A percentile compares a stretch with the other conserved stretches of the same genome.
These are phyloP conservation scores for Mycena vulgaris DNA, from an alignment of 768 basidiomycete genomes.

Conservation along the genomic window DNA sequence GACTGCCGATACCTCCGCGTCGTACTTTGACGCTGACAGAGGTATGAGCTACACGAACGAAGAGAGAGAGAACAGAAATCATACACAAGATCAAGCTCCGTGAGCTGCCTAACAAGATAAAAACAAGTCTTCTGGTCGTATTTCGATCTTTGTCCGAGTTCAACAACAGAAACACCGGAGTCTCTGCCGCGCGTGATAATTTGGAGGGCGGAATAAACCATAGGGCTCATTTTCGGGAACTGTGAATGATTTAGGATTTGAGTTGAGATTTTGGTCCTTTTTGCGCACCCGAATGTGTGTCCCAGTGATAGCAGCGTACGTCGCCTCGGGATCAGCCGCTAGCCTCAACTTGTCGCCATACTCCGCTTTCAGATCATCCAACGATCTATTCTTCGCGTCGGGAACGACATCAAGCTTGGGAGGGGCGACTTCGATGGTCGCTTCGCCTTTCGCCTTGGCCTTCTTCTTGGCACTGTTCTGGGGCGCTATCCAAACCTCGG, in stretches of 20 bases:
- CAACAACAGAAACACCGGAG: conserved; percentile 82
- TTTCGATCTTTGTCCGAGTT: conserved; percentile 81
- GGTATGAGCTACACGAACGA: background rate
- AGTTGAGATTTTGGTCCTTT: background rate
- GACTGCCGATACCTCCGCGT: conserved; percentile 80
- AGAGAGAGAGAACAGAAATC: conserved; percentile 40
- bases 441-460: conserved; percentile 70
- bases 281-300: conserved; percentile 83
- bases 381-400: conserved; percentile 67
- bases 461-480: conserved; percentile 79
- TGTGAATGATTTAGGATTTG: conserved; percentile 46
- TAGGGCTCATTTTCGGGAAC: conserved; percentile 86
- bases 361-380: conserved; percentile 70
- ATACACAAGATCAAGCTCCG: conserved; percentile 82
- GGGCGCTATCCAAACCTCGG: conserved; percentile 86
- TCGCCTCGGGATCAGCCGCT: conserved; percentile 81
- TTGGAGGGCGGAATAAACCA: conserved; percentile 89
- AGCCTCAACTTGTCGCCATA: conserved; percentile 80
- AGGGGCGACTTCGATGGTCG: conserved; percentile 57
- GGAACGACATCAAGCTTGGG: conserved; percentile 67
- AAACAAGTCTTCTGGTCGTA: conserved; percentile 94
- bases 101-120: conserved; percentile 85
- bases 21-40: conserved; percentile 78
- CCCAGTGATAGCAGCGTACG: conserved; percentile 86
- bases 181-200: conserved; percentile 88